These are phyloP conservation scores for Colletotrichum liaoningense DNA, from an alignment of 2,329 filamentous ascomycete species.

Conservation along the genomic window DNA sequence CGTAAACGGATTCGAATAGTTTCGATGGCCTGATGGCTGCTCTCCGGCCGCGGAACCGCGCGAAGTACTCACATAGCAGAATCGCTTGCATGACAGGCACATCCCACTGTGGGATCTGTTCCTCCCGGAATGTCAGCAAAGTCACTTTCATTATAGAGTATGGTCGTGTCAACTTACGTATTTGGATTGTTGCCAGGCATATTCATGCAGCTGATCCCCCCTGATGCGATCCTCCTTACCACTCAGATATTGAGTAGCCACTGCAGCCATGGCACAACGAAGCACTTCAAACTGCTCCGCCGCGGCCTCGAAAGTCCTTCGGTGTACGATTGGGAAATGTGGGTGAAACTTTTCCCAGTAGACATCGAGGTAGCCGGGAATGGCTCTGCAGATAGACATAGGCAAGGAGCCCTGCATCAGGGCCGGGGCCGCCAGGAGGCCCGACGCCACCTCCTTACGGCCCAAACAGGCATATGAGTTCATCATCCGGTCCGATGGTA, in stretches of 20 bases:
- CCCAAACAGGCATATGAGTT: slow-evolving; percentile 50
- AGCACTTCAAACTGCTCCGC: slow-evolving; percentile 56
- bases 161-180: slow-evolving; percentile 53
- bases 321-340: slow-evolving; percentile 63
- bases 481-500: slow-evolving; percentile 48
- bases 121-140: slow-evolving; percentile 3
- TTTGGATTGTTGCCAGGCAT: slow-evolving; percentile 61
- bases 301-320: slow-evolving; percentile 54
- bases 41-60: slow-evolving; percentile 65
- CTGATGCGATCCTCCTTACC: slow-evolving; percentile 61
- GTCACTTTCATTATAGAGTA: background rate
- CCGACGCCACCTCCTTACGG: slow-evolving; percentile 54
- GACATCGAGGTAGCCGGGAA: slow-evolving; percentile 62
- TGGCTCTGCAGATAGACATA: slow-evolving; percentile 51
- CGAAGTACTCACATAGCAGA: slow-evolving; percentile 66
- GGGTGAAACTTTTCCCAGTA: slow-evolving; percentile 66
- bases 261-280: slow-evolving; percentile 67
- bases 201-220: slow-evolving; percentile 62
- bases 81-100: slow-evolving; percentile 64
- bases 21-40: slow-evolving; percentile 59
- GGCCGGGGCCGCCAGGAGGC: slow-evolving; percentile 48
- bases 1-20: slow-evolving; percentile 62
- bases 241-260: slow-evolving; percentile 63
- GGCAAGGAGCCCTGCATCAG: slow-evolving; percentile 51
- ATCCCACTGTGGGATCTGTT: slow-evolving; percentile 60